Base-by-base conservation (phyloP, 2,329 filamentous ascomycete genomes). In the Arthrocladium fulminans region DNA sequence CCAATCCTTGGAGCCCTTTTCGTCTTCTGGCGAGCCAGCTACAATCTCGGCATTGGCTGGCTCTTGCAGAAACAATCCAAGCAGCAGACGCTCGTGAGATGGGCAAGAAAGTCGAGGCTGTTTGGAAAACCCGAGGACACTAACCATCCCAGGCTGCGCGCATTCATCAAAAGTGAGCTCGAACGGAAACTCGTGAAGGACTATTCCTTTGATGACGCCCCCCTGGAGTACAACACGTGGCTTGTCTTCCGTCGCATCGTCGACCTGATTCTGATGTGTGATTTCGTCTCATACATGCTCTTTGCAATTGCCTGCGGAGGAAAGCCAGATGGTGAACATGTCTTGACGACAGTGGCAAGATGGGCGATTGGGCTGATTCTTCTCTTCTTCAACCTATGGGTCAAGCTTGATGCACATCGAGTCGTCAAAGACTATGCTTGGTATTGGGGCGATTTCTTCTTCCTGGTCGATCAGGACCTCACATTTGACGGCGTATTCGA, bases 391-490 rank as follows among this genome's bases (percentile, higher is more conserved):
- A 98, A 97, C 66, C 76, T 97, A 19, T 97, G 92, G 89, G 92
- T 98, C 55, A 98, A 98, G 70, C 76, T 98, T 53, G 92, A 98
- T 67, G 92, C 92, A 17, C 92, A 98, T 67, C 80, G 92, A 52
- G 92, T 98, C 43, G 92, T 98, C 63, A 97, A 97, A 68, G 92
- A 98, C 68, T 98, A 89, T 70, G 92, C 92, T 23, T 98, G 92
- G 92, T 98, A 97, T 69, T 98, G 92, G 92, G 92, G 92, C 53
- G 92, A 98, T 68, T 97, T 97, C 70, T 98, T 97, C 75, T 98
- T 88, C 69, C 82, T 98, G 62, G 87, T 98, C 65, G 92, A 98
- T 68, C 89, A 97, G 70, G 88, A 95, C 63, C 75, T 98, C 65
- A 97, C 89, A 43, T 98, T 98, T 66, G 92, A 98, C 63, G 92